Evolutionary conservation across 1,139 yeast species (phyloP), one percentile per base, ranked within the genome.

Genomic region (Komagataea norvegica): DNA sequence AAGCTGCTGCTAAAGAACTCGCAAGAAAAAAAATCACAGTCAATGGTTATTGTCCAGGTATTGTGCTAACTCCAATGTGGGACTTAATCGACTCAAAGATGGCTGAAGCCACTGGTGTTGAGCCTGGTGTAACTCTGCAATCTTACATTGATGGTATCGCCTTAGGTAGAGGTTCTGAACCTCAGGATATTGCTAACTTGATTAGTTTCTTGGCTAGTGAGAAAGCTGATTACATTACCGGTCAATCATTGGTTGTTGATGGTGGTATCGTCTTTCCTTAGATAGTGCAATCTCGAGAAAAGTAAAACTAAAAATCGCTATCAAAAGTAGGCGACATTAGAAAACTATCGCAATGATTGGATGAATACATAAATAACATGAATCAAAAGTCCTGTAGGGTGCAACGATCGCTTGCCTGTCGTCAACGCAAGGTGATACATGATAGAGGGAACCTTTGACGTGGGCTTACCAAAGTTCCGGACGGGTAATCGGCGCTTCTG

Each of bases 161-260:
- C 1, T 36, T 55, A 15, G 55, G 55, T 10, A 43, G 59, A 37
- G 52, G 54, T 13, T 49, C 52, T 17, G 42, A 36, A 5, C 57
- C 59, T 6, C 45, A 53, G 33, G 60, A 56, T 37, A 46, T 54
- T 29, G 55, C 57, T 6, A 44, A 47, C 23, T 29, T 56, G 36
- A 56, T 54, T 8, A 42, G 49, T 25, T 67, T 63, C 48, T 52
- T 67, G 34, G 62, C 62, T 8, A 54, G 63, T 34, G 62, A 62
- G 35, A 71, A 71, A 22, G 56, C 70, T 9, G 59, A 61, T 22
- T 69, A 67, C 48, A 57, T 68, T 37, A 65, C 71, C 15, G 74
- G 74, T 10, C 70, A 67, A 41, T 64, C 64, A 22, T 47, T 67
- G 18, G 47, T 62, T 29, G 69, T 65, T 29, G 72, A 65, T 47